phyloP scores from a whole-genome alignment of 2,329 filamentous ascomycete genomes.

The Diaporthe longicolla region DNA sequence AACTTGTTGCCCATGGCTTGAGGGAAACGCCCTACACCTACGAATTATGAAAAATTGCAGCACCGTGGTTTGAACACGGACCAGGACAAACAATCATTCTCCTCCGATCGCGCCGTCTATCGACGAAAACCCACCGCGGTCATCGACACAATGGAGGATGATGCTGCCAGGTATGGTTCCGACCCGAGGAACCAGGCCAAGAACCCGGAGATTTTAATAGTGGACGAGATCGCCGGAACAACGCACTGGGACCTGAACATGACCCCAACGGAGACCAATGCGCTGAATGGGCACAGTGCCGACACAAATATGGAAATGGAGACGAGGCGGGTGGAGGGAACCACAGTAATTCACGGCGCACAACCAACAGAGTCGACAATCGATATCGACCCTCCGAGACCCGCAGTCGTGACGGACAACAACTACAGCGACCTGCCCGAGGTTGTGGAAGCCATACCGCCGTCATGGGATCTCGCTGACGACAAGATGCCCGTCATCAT shows the following conservation, averaged over 20 bases:
- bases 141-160: neutral
- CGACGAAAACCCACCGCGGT: neutral
- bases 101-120: neutral
- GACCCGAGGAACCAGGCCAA: constrained; percentile 12
- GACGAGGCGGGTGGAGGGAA: constrained; percentile 13
- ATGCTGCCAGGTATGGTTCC: neutral
- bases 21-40: constrained; percentile 11
- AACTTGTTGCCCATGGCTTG: constrained; percentile 22
- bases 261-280: constrained; percentile 21
- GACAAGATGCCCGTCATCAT: constrained; percentile 32
- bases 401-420: constrained; percentile 19
- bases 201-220: neutral
- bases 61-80: constrained; percentile 29
- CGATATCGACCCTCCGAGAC: constrained; percentile 25
- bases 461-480: constrained; percentile 12
- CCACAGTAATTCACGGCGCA: constrained; percentile 11
- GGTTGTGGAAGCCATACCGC: constrained; percentile 27
- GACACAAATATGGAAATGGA: neutral
- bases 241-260: constrained; percentile 28
- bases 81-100: neutral
- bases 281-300: constrained; percentile 2
- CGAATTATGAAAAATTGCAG: constrained; percentile 23
- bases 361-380: neutral
- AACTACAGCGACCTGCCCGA: constrained; percentile 36
- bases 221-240: constrained; percentile 15